phyloP scores from a whole-genome alignment of 352 stramenopile species.

The Globisporangium parvum region DNA sequence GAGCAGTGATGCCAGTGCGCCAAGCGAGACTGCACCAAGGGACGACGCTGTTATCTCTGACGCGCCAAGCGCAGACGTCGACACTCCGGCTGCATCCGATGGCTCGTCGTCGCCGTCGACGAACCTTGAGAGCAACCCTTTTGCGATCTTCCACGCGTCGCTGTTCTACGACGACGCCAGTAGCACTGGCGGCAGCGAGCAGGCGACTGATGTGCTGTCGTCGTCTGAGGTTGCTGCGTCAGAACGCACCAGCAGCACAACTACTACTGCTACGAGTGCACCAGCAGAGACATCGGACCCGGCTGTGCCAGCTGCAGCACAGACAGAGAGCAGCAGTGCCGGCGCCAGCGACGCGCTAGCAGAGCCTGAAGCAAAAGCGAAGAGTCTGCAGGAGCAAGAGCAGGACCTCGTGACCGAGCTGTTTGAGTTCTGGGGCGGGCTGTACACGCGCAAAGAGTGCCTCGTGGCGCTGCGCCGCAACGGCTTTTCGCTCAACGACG shows the following conservation, averaged over 20 bases:
- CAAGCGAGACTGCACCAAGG: background rate
- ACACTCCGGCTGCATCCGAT: background rate
- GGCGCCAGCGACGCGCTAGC: background rate
- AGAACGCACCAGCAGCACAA: background rate
- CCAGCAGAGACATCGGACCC: no score
- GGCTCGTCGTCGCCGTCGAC: background rate
- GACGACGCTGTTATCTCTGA: no score
- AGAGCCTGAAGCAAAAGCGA: background rate
- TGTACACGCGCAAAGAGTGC: conserved; percentile 55
- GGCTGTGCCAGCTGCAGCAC: background rate
- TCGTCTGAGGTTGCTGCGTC: background rate
- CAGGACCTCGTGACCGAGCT: conserved; percentile 36
- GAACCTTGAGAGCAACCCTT: conserved; percentile 22
- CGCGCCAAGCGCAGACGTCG: no score
- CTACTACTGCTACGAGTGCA: no score
- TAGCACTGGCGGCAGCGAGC: background rate
- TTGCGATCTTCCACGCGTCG: conserved; percentile 27
- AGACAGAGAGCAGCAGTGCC: background rate
- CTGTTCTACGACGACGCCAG: conserved; percentile 23
- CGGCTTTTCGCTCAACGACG: conserved; percentile 29
- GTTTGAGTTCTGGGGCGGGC: conserved; percentile 48
- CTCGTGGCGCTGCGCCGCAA: conserved; percentile 48
- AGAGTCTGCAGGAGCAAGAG: conserved; percentile 11
- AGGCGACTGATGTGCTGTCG: background rate
- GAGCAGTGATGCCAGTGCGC: conserved; percentile 3